Conservation (phyloP, 495 filamentous ascomycete genomes). For the Filosporella fistucella region DNA sequence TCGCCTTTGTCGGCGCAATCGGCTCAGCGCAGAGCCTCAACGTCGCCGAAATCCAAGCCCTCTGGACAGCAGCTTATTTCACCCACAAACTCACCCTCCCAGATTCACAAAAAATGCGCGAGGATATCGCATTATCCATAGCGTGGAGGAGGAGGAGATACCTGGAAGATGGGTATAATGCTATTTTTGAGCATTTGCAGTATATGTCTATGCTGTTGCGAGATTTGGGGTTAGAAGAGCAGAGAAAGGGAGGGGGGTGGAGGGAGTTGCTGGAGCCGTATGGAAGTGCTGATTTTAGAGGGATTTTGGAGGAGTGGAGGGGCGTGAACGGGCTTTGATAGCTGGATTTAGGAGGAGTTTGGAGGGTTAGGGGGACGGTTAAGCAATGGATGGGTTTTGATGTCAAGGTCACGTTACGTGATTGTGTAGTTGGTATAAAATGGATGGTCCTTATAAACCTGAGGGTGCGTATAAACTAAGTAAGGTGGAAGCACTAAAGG, state of each 20-base stretch:
- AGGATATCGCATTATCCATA: slow-evolving; percentile 32
- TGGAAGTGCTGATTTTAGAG: slow-evolving; percentile 1
- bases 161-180: slow-evolving; percentile 15
- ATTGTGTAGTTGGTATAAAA: too few relatives aligned
- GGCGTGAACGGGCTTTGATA: too few relatives aligned
- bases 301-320: slow-evolving; percentile 7
- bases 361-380: too few relatives aligned
- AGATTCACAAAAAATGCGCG: slow-evolving; percentile 23
- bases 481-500: too few relatives aligned
- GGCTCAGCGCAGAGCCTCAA: too few relatives aligned
- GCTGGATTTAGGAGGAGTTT: too few relatives aligned
- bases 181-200: slow-evolving; percentile 1
- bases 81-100: slow-evolving; percentile 28
- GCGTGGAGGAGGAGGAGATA: slow-evolving; percentile 37
- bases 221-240: slow-evolving; percentile 9
- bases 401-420: too few relatives aligned
- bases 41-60: slow-evolving; percentile 28
- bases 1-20: too few relatives aligned
- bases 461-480: too few relatives aligned
- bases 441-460: too few relatives aligned
- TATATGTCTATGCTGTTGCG: neutral
- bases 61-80: slow-evolving; percentile 27
- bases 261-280: slow-evolving; percentile 3
- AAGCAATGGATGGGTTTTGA: too few relatives aligned
- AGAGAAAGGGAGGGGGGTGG: slow-evolving; percentile 2